Percentiles rank a stretch among this genome's conserved stretches.
These are phyloP conservation scores for Russula sp. DNA, from an alignment of 768 basidiomycete species.

Conservation along the genomic window DNA sequence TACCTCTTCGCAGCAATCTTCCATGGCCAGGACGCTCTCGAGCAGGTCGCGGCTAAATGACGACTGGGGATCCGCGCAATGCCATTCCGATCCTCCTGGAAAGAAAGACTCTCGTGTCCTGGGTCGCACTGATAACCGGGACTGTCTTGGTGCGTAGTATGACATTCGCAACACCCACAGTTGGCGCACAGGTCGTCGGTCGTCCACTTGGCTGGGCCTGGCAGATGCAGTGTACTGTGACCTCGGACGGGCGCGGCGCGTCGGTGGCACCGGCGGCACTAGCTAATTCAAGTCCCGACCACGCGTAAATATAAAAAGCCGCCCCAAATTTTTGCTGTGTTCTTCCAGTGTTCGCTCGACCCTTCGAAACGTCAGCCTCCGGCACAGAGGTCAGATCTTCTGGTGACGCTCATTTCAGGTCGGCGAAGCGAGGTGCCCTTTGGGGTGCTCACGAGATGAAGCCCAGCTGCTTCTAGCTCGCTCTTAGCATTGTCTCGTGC, in stretches of 20 bases:
- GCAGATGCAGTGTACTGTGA: too few relatives aligned
- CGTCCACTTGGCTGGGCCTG: not conserved
- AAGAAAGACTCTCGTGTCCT: constrained; percentile 62
- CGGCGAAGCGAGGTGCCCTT: constrained; percentile 68
- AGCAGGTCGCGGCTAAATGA: constrained; percentile 65
- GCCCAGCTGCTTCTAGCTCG: constrained; percentile 27
- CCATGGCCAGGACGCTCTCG: constrained; percentile 73
- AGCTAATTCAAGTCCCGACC: constrained; percentile 23
- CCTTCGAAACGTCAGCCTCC: constrained; percentile 53
- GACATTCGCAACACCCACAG: not conserved
- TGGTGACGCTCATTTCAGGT: constrained; percentile 66
- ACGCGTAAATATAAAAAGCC: constrained; percentile 25
- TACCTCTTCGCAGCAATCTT: constrained; percentile 78
- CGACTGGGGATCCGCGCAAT: constrained; percentile 56
- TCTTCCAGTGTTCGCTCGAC: constrained; percentile 63
- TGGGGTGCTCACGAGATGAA: constrained; percentile 48
- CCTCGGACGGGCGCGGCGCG: constrained; percentile 21
- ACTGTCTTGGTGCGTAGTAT: constrained; percentile 31
- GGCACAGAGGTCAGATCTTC: constrained; percentile 47
- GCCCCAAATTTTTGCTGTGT: constrained; percentile 24
- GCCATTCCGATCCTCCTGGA: constrained; percentile 56
- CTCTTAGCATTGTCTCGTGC: constrained; percentile 34
- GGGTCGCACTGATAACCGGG: constrained; percentile 44
- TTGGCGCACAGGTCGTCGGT: not conserved
- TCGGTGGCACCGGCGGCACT: constrained; percentile 27